A percentile compares a stretch with the other conserved stretches of the same genome.
Conservation (phyloP, 1,284 basidiomycete species). For the Filobasidium uniguttulatum region DNA sequence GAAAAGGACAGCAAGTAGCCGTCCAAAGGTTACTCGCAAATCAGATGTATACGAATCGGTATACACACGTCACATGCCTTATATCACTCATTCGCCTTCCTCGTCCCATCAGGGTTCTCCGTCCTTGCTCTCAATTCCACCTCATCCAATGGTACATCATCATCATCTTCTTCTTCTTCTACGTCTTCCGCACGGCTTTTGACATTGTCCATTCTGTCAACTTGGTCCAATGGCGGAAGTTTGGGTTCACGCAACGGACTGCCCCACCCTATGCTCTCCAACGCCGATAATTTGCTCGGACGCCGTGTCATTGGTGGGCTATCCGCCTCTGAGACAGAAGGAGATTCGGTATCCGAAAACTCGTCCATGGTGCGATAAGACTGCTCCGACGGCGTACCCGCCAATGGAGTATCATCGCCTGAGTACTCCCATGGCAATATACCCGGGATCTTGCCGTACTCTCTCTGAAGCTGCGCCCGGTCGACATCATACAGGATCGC, state of each 20-base stretch:
- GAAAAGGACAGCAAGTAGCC: neutral
- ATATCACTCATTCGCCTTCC: neutral
- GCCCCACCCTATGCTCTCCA: no score
- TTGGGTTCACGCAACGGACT: no score
- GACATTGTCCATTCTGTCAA: no score
- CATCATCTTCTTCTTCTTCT: neutral
- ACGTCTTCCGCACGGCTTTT: no score
- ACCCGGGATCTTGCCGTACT: constrained; percentile 5
- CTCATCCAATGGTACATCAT: constrained; percentile 8
- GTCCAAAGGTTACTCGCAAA: no score
- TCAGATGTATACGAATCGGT: neutral
- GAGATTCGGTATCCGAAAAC: no score
- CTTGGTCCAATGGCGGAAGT: no score
- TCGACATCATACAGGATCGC: constrained; percentile 11
- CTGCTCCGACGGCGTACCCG: neutral
- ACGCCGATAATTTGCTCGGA: no score
- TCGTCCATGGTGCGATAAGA: neutral
- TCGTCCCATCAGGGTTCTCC: neutral
- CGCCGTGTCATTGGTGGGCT: no score
- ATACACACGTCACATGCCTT: neutral
- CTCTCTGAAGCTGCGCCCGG: constrained; percentile 6
- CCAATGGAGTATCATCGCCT: neutral
- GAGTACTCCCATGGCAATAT: constrained; percentile 11
- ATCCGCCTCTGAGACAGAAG: no score
- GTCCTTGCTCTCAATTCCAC: constrained; percentile 1